Evolutionary conservation across 228 moss, liverwort and hornwort species (phyloP).

Genomic region (Sphagnum magellanicum): DNA sequence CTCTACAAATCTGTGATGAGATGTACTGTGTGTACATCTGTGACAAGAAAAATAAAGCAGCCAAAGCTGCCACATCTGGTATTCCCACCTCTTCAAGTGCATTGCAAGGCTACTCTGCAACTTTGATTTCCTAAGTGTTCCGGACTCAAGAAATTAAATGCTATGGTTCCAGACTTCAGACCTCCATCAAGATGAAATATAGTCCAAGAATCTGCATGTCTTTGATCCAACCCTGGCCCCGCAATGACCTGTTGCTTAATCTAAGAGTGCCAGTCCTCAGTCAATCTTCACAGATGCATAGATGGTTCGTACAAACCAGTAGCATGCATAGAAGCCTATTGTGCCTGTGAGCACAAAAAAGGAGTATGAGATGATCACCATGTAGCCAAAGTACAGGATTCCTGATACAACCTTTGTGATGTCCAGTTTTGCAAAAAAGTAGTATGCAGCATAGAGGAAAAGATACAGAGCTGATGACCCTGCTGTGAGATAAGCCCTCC

Average conservation of each 20-base stretch:
- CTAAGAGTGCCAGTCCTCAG: conserved; percentile 14
- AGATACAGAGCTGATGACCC: conserved; percentile 87
- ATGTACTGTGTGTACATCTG: too few species aligned
- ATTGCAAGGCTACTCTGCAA: too few species aligned
- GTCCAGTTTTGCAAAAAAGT: conserved; percentile 86
- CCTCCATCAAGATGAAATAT: too few species aligned
- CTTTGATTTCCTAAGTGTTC: too few species aligned
- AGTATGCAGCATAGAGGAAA: conserved; percentile 79
- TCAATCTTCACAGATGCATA: conserved; percentile 91
- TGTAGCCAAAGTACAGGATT: conserved; percentile 83
- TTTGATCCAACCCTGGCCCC: not conserved
- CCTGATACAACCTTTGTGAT: conserved; percentile 84
- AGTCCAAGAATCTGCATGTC: not conserved
- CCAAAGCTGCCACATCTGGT: too few species aligned
- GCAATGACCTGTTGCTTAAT: not conserved
- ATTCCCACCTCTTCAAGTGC: too few species aligned
- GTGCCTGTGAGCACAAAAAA: conserved; percentile 96
- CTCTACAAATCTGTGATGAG: too few species aligned
- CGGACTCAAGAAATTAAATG: too few species aligned
- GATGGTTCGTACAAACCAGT: conserved; percentile 72
- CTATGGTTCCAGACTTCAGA: too few species aligned
- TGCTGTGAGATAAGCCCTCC: conserved; percentile 88
- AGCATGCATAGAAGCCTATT: conserved; percentile 79
- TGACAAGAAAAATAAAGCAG: too few species aligned
- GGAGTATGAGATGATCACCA: conserved; percentile 94